Evolutionary conservation across 148 eudicot genomes (phyloP).

Genomic region (Amaranthus cruentus): DNA sequence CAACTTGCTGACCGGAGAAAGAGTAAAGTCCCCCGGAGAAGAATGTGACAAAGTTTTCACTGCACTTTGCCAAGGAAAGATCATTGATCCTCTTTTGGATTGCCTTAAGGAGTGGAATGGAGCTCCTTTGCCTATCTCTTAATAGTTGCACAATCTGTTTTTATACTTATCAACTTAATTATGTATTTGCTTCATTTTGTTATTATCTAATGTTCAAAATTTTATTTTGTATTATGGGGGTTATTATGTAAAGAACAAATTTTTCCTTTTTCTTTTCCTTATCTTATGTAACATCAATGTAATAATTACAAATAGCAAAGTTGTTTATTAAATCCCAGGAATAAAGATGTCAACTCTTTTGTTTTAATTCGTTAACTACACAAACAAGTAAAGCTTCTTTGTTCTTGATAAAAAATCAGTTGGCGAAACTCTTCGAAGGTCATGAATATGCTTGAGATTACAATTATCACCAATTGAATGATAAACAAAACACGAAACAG

Average conservation of each 20-base stretch:
- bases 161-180: neutral
- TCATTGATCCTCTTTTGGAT: constrained; percentile 70
- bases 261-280: neutral
- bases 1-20: constrained; percentile 60
- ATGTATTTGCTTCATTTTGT: constrained; percentile 13
- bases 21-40: constrained; percentile 60
- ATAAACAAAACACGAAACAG: too few species aligned
- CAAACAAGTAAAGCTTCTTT: too few species aligned
- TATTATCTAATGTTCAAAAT: constrained; percentile 3
- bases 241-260: neutral
- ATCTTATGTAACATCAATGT: constrained; percentile 14
- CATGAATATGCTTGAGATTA: too few species aligned
- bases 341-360: constrained; percentile 7
- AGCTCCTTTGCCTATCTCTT: constrained; percentile 73
- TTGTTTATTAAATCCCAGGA: neutral
- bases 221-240: constrained; percentile 8
- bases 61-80: constrained; percentile 53
- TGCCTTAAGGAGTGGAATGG: constrained; percentile 82
- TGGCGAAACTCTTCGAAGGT: too few species aligned
- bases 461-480: too few species aligned
- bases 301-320: constrained; percentile 12
- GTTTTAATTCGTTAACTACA: too few species aligned
- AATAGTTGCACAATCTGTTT: neutral
- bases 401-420: too few species aligned
- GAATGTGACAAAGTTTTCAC: constrained; percentile 68